Evolutionary conservation across 768 basidiomycete species (phyloP), one percentile per base, ranked within the genome.

Genomic region (Rhizopogon vulgaris): DNA sequence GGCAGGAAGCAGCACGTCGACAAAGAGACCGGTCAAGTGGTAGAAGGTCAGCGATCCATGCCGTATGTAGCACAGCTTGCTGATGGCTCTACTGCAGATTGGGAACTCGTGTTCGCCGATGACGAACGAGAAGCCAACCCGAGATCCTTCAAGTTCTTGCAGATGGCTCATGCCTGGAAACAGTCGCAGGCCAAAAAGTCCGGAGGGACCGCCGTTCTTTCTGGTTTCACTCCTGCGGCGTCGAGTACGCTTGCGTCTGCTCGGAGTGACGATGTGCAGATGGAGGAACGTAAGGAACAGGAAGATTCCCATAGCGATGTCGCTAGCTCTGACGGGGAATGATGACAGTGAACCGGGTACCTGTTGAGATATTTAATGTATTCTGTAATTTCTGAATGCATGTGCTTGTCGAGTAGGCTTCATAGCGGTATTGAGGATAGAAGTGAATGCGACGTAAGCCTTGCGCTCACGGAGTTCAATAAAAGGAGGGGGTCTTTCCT

Each of bases 81-180:
- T 30, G 37, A 34, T 58, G 18, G 56, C 17, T 4, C 27, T 39
- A n/a, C 49, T 39, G 11, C 52, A 94, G 94, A 95, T 61, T 95
- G 89, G 85, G 94, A 95, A 63, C 82, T 94, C 62, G 85, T 94
- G 18, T 98, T 97, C 68, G 85, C 93, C 25, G 95, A 97, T 73
- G 95, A 98, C 77, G 93, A 96, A 63, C 79, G 86, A 48, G 94
- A 95, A 62, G 82, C 87, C 41, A 95, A 96, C 62, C 91, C 94
- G 0, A 85, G 91, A 0, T 82, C 90, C 0, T 95, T 94, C 85
- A 95, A 94, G 63, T 94, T 98, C 76, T 74, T 97, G 64, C 87
- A 94, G 66, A 91, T 89, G 78, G 95, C 95, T 0, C 93, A 94
- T 63, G 86, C 85, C 0, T 97, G 94, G 94, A 86, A 85, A 60